Conservation (phyloP, 208 protist species). For the Acanthamoeba healyi region DNA sequence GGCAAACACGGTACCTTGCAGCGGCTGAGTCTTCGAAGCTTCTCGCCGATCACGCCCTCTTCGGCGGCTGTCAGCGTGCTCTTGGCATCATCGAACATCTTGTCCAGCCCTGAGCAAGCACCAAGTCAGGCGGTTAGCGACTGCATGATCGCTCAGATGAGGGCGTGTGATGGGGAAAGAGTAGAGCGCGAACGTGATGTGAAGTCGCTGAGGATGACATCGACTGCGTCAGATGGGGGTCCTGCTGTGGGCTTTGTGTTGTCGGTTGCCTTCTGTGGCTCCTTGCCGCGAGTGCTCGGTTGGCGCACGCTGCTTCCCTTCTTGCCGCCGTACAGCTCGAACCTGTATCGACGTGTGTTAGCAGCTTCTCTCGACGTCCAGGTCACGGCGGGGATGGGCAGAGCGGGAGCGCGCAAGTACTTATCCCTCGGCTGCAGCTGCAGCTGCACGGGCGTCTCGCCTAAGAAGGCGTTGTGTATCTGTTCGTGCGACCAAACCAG, state of each 20-base stretch:
- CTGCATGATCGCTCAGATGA: neutral
- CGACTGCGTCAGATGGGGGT: neutral
- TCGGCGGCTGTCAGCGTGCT: neutral
- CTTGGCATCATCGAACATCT: neutral
- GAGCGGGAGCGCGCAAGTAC: neutral
- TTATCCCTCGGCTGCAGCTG: neutral
- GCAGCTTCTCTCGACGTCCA: neutral
- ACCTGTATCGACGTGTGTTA: neutral
- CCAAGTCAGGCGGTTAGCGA: neutral
- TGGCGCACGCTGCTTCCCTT: neutral
- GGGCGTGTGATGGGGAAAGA: too few relatives aligned
- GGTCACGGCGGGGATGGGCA: neutral
- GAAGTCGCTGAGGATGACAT: neutral
- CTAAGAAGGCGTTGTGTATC: neutral
- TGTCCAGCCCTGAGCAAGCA: neutral
- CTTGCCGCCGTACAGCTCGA: neutral
- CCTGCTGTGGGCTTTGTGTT: neutral
- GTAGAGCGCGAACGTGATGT: neutral
- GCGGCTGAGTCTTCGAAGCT: neutral
- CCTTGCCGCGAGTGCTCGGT: neutral
- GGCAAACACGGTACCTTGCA: too few relatives aligned
- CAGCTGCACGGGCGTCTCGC: neutral
- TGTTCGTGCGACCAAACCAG: slow-evolving; percentile 1
- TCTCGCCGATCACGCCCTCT: neutral
- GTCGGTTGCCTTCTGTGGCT: neutral